Evolutionary conservation across 2,329 filamentous ascomycete genomes (phyloP).

Genomic region (Alternaria gaisen): DNA sequence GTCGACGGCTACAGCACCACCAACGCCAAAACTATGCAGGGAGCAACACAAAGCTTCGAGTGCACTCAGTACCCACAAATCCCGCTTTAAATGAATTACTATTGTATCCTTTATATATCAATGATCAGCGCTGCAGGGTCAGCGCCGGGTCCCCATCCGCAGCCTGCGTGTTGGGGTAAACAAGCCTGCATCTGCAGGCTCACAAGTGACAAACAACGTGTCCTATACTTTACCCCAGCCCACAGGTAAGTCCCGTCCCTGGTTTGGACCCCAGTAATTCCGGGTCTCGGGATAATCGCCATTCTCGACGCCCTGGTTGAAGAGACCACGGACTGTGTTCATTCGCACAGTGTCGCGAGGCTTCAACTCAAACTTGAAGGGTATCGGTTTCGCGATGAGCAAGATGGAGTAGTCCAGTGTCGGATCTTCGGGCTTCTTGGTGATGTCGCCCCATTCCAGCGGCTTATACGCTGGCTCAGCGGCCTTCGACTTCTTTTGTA

Average conservation of each 20-base stretch:
- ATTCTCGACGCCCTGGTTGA: constrained; percentile 45
- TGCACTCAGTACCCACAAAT: background rate
- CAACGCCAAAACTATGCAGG: constrained; percentile 16
- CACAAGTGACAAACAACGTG: constrained; percentile 2
- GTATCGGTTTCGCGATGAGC: constrained; percentile 57
- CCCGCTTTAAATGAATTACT: constrained; percentile 4
- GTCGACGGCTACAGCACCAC: background rate
- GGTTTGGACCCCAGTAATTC: constrained; percentile 52
- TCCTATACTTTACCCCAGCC: constrained; percentile 50
- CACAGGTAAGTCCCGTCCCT: constrained; percentile 42
- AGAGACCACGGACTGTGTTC: constrained; percentile 45
- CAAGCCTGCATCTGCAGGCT: constrained; percentile 16
- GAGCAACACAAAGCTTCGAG: background rate
- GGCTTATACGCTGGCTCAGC: constrained; percentile 29
- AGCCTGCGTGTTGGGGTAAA: background rate
- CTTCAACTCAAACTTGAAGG: constrained; percentile 54
- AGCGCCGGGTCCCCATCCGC: constrained; percentile 25
- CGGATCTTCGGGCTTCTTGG: constrained; percentile 47
- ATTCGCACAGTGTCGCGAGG: constrained; percentile 47
- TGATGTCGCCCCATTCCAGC: constrained; percentile 34
- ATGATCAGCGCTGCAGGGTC: constrained; percentile 1
- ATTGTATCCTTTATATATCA: background rate
- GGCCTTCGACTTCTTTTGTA: constrained; percentile 11
- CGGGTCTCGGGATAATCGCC: constrained; percentile 51
- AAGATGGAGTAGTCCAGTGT: constrained; percentile 56